Evolutionary conservation across 2,329 filamentous ascomycete genomes (phyloP).

Genomic region (Salinomyces thailandicus): DNA sequence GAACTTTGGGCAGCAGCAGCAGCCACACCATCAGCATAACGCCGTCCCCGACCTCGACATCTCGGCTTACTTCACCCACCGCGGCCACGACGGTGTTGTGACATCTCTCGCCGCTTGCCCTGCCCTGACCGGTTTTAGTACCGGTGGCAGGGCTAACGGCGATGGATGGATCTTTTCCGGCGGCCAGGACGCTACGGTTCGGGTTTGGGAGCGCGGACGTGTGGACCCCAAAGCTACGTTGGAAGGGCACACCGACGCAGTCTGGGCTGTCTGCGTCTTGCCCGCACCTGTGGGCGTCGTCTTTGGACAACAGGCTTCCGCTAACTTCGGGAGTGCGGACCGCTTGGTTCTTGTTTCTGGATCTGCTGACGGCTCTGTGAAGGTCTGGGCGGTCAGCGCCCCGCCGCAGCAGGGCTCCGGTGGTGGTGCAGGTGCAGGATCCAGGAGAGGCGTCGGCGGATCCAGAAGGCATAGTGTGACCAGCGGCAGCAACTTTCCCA

Average conservation of each 20-base stretch:
- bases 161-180: slow-evolving; percentile 99
- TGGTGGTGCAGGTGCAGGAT: slow-evolving; percentile 40
- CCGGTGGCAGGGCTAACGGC: slow-evolving; percentile 73
- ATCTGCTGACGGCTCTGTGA: slow-evolving; percentile 79
- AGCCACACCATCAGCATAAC: slow-evolving; percentile 29
- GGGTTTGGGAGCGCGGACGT: slow-evolving; percentile 89
- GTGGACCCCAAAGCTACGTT: slow-evolving; percentile 93
- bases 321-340: slow-evolving; percentile 67
- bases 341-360: slow-evolving; percentile 85
- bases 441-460: slow-evolving; percentile 57
- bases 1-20: slow-evolving; percentile 41
- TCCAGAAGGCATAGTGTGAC: slow-evolving; percentile 87
- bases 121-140: slow-evolving; percentile 76
- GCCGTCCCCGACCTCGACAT: slow-evolving; percentile 67
- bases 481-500: slow-evolving; percentile 84
- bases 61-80: slow-evolving; percentile 85
- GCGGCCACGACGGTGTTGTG: slow-evolving; percentile 84
- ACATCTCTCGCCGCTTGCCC: slow-evolving; percentile 81
- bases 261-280: slow-evolving; percentile 90
- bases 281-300: slow-evolving; percentile 71
- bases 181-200: slow-evolving; percentile 82
- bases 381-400: slow-evolving; percentile 88
- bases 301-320: slow-evolving; percentile 50
- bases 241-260: slow-evolving; percentile 87
- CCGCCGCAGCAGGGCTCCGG: slow-evolving; percentile 52